Conservation (phyloP, 2,329 filamentous ascomycete species). For the Curvularia lunata region DNA sequence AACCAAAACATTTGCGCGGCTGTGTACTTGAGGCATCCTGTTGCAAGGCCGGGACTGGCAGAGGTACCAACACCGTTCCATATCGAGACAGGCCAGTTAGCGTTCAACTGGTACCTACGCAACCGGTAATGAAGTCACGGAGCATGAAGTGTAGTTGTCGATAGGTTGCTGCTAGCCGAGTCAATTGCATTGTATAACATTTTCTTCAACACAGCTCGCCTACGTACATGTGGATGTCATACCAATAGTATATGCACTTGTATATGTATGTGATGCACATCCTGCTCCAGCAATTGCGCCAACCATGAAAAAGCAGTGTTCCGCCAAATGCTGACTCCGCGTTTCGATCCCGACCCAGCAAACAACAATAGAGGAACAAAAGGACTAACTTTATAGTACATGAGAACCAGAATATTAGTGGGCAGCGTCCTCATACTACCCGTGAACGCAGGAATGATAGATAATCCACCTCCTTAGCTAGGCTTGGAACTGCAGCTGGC, state of each 20-base stretch:
- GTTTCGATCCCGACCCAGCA: neutral
- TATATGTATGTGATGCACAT: neutral
- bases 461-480: neutral
- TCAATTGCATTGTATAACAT: constrained; percentile 12
- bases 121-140: constrained; percentile 64
- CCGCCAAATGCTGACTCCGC: neutral
- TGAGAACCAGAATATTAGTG: neutral
- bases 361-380: neutral
- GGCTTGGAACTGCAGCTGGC: no score
- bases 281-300: neutral
- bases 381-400: neutral
- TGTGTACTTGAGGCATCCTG: constrained; percentile 92
- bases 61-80: constrained; percentile 81
- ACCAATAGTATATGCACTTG: neutral
- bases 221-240: neutral
- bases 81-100: constrained; percentile 73
- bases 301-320: neutral
- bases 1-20: constrained; percentile 97
- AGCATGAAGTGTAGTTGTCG: constrained; percentile 1
- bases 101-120: constrained; percentile 93
- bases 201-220: neutral
- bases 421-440: neutral
- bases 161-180: neutral
- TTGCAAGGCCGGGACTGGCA: constrained; percentile 78
- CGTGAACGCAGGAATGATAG: neutral